phyloP scores from a whole-genome alignment of 352 stramenopile species.

The Globisporangium megalacanthum region DNA sequence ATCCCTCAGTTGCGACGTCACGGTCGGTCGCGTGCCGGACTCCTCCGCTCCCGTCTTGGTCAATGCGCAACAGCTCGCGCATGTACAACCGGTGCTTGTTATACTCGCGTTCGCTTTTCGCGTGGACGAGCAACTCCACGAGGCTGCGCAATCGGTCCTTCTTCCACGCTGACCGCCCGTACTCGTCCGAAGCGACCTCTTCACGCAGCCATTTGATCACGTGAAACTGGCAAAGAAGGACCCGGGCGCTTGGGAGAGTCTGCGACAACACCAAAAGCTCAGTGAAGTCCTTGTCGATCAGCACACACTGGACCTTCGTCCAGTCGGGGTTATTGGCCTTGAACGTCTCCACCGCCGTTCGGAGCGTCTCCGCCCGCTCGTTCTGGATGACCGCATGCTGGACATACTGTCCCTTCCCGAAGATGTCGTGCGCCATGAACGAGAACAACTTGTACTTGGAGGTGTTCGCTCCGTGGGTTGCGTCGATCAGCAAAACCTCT shows the following conservation, averaged over 20 bases:
- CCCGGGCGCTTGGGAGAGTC: constrained; percentile 4
- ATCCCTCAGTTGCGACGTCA: too few species aligned
- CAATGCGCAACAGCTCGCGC: neutral
- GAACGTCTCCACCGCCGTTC: constrained; percentile 16
- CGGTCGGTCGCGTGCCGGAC: neutral
- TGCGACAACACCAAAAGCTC: constrained; percentile 11
- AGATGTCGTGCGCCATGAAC: neutral
- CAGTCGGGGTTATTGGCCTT: constrained; percentile 18
- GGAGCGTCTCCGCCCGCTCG: constrained; percentile 9
- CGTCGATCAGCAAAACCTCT: neutral
- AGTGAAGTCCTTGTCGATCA: constrained; percentile 30
- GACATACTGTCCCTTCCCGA: constrained; percentile 10
- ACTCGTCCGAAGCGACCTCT: constrained; percentile 10
- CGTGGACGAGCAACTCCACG: constrained; percentile 12
- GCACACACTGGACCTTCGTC: constrained; percentile 9
- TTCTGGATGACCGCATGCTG: constrained; percentile 20
- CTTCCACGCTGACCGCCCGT: constrained; percentile 15
- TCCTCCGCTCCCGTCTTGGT: neutral
- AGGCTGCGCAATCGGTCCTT: constrained; percentile 14
- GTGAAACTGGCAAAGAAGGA: constrained; percentile 27
- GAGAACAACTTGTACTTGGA: neutral
- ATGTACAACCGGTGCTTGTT: constrained; percentile 8
- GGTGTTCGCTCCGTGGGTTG: neutral
- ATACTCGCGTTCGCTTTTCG: constrained; percentile 9
- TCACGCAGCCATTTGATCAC: constrained; percentile 17